Evolutionary conservation across 768 basidiomycete species (phyloP).

Genomic region (Agaricus sinodeliciosus): DNA sequence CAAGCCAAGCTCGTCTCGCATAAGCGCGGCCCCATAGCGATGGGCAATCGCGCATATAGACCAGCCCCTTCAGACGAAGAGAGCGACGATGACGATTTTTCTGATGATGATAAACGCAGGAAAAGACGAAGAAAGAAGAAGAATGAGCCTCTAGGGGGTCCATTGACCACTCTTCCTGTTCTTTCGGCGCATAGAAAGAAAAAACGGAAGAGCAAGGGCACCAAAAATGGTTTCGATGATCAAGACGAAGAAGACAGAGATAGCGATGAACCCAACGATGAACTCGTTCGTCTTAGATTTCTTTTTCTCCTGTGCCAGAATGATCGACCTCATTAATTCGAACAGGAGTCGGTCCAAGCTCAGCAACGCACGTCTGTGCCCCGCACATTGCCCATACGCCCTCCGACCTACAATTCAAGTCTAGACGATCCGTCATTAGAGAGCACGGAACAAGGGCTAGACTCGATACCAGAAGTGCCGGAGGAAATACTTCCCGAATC

Average conservation of each 20-base stretch:
- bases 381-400: constrained; percentile 25
- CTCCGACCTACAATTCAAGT: constrained; percentile 30
- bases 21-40: constrained; percentile 58
- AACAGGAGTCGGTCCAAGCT: constrained; percentile 5
- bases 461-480: constrained; percentile 55
- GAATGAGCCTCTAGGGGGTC: constrained; percentile 45
- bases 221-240: constrained; percentile 35
- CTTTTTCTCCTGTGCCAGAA: not conserved
- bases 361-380: constrained; percentile 15
- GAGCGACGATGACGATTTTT: constrained; percentile 50
- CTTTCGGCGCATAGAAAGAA: constrained; percentile 59
- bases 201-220: constrained; percentile 42
- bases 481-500: constrained; percentile 38
- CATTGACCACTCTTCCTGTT: constrained; percentile 60
- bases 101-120: constrained; percentile 46
- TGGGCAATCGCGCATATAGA: constrained; percentile 78
- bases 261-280: constrained; percentile 37
- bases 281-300: constrained; percentile 22
- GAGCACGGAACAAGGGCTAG: constrained; percentile 46
- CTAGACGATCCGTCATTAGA: constrained; percentile 30
- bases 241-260: constrained; percentile 45
- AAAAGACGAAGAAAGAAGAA: constrained; percentile 52
- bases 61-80: constrained; percentile 63
- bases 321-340: not conserved
- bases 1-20: constrained; percentile 26